phyloP scores from a whole-genome alignment of 352 stramenopile genomes.

The Pythium chondricola region DNA sequence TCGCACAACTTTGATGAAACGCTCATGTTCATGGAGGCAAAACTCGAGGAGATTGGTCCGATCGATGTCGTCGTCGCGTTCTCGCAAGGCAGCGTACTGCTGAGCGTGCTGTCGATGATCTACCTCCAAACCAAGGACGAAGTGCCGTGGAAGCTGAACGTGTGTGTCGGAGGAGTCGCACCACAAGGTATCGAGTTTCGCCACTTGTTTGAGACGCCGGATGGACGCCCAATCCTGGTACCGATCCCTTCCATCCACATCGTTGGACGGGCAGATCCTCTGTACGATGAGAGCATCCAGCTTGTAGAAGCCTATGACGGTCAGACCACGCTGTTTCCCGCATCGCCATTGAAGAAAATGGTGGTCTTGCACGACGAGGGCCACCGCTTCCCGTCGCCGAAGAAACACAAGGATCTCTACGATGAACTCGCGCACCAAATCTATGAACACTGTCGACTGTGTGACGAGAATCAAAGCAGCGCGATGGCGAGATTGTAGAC shows the following conservation, averaged over 20 bases:
- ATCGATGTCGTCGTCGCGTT: constrained; percentile 53
- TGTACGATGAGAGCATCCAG: constrained; percentile 18
- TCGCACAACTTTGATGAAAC: constrained; percentile 31
- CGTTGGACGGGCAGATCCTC: constrained; percentile 27
- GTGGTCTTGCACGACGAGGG: constrained; percentile 30
- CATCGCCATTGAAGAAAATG: constrained; percentile 22
- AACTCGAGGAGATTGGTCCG: constrained; percentile 29
- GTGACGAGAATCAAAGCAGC: constrained; percentile 5
- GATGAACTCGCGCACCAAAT: constrained; percentile 19
- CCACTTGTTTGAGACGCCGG: constrained; percentile 28
- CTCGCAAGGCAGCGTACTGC: constrained; percentile 47
- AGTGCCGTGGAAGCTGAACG: constrained; percentile 28
- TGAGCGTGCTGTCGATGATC: constrained; percentile 29
- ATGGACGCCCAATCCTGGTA: constrained; percentile 12
- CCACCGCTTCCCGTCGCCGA: constrained; percentile 25
- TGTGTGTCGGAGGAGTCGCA: constrained; percentile 35
- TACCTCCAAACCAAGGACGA: constrained; percentile 21
- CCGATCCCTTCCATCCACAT: constrained; percentile 39
- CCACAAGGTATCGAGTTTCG: constrained; percentile 27
- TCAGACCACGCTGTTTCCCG: constrained; percentile 3
- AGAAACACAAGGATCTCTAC: constrained; percentile 22
- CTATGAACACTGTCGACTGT: constrained; percentile 20
- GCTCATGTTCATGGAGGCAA: constrained; percentile 33
- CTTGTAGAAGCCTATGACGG: constrained; percentile 7
- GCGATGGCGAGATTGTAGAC: constrained; percentile 1